phyloP scores from a whole-genome alignment of 345 rosid species.

The Acer negundo region DNA sequence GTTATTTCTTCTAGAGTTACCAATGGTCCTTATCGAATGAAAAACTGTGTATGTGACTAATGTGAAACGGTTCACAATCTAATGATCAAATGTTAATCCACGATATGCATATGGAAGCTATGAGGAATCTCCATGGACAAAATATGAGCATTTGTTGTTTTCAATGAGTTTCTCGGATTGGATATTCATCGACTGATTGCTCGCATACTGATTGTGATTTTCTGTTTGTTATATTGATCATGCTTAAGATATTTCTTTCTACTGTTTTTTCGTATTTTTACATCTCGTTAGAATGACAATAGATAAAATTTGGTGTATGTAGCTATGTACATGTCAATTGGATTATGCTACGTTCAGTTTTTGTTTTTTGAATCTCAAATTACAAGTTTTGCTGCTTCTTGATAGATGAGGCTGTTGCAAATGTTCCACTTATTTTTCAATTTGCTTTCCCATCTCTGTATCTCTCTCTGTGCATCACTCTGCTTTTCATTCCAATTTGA shows the following conservation, averaged over 20 bases:
- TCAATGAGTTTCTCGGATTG: background rate
- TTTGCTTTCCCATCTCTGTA: background rate
- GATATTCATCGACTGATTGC: background rate
- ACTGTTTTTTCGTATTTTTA: background rate
- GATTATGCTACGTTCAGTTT: background rate
- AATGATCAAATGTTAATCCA: no score
- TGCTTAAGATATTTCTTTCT: background rate
- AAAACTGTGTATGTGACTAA: no score
- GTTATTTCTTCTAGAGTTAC: no score
- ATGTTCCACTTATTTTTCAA: background rate
- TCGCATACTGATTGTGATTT: background rate
- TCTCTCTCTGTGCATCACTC: background rate
- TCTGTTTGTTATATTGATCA: background rate
- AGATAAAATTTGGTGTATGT: background rate
- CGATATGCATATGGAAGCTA: background rate
- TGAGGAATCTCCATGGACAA: background rate
- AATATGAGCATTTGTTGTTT: background rate
- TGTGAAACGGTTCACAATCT: no score
- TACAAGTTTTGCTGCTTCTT: background rate
- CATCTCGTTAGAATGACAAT: background rate
- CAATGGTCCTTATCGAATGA: no score
- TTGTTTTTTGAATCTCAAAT: background rate
- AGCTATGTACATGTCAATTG: background rate
- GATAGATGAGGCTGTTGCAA: background rate
- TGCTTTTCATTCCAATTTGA: background rate